Percentiles rank a stretch among this genome's conserved stretches.
Conservation (phyloP, 306 rosid genomes). For the Dryas alaskensis region DNA sequence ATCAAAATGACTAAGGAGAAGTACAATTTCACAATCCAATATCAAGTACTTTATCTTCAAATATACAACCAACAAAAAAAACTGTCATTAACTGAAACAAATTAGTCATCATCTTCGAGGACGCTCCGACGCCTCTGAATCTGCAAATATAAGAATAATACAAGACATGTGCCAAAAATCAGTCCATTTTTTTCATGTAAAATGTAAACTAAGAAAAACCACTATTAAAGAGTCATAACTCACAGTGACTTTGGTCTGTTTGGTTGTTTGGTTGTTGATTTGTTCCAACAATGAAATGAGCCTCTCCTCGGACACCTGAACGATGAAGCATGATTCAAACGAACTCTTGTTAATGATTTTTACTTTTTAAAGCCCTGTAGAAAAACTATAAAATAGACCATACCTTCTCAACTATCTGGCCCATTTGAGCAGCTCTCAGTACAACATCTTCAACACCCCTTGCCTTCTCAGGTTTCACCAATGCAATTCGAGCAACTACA, state of each 20-base stretch:
- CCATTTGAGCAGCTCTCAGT: constrained; percentile 90
- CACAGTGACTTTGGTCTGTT: constrained; percentile 93
- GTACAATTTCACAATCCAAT: background rate
- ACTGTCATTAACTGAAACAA: background rate
- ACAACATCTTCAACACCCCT: constrained; percentile 97
- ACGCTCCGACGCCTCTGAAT: constrained; percentile 96
- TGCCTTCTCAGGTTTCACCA: constrained; percentile 98
- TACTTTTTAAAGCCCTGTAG: too few species aligned
- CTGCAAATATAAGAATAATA: constrained; percentile 37
- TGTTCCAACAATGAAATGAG: constrained; percentile 94
- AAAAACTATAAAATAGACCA: background rate
- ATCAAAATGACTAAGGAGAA: background rate
- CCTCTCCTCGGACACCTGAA: constrained; percentile 88
- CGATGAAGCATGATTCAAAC: constrained; percentile 17
- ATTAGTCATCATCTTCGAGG: constrained; percentile 89
- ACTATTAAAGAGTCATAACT: constrained; percentile 27
- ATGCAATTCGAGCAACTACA: constrained; percentile 83
- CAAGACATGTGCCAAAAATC: background rate
- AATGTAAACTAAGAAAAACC: background rate
- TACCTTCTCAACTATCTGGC: constrained; percentile 90
- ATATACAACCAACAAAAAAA: constrained; percentile 23
- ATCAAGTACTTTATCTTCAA: constrained; percentile 6
- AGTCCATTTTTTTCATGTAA: background rate
- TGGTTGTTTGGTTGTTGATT: constrained; percentile 85
- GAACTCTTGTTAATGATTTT: background rate